phyloP scores from a whole-genome alignment of 2,329 filamentous ascomycete genomes.

The Ophiocordyceps camponoti-floridani region DNA sequence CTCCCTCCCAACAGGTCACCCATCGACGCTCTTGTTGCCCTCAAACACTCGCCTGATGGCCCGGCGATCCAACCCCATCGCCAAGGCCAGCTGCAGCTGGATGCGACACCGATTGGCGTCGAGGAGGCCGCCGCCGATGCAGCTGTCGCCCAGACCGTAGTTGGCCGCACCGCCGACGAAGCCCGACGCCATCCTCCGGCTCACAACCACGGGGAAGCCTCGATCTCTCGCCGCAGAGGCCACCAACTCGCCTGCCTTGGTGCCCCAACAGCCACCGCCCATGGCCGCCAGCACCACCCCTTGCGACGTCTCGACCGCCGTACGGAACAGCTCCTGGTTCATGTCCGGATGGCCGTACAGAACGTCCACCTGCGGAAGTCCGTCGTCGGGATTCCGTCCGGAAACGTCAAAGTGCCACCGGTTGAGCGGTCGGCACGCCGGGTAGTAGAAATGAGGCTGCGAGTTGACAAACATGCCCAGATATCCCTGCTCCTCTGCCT shows the following conservation, averaged over 20 bases:
- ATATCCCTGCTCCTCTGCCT: conserved; percentile 34
- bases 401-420: conserved; percentile 24
- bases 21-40: background rate
- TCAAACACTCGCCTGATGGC: conserved; percentile 12
- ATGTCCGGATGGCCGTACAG: conserved; percentile 37
- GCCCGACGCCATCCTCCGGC: conserved; percentile 30
- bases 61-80: conserved; percentile 9
- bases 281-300: conserved; percentile 38
- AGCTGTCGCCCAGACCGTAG: conserved; percentile 4
- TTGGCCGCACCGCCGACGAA: conserved; percentile 26
- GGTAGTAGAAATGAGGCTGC: conserved; percentile 41
- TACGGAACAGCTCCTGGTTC: conserved; percentile 25
- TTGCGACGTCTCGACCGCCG: conserved; percentile 26
- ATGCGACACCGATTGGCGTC: conserved; percentile 38
- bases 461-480: conserved; percentile 40
- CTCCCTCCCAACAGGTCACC: background rate
- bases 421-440: conserved; percentile 27
- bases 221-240: conserved; percentile 24
- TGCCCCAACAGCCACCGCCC: conserved; percentile 32
- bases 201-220: conserved; percentile 27
- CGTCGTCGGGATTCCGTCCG: conserved; percentile 7
- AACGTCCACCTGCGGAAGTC: conserved; percentile 36
- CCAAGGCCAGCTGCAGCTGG: conserved; percentile 24
- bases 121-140: conserved; percentile 27
- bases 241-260: conserved; percentile 19